Base-by-base conservation (phyloP, 1,284 basidiomycete genomes). In the Cryptococcus maquisensis region DNA sequence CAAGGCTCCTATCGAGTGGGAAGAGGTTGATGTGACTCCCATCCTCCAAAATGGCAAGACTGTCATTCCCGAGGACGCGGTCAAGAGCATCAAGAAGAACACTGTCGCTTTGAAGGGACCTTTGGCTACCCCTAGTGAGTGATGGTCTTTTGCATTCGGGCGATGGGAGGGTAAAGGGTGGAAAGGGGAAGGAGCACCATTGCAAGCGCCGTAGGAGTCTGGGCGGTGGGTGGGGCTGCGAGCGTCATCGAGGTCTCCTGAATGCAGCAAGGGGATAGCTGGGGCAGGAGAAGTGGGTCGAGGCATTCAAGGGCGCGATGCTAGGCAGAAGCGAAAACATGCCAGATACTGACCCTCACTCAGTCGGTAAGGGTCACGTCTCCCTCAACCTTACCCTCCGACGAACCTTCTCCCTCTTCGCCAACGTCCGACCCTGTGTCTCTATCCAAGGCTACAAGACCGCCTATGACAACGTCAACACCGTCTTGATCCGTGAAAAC, bases 381-480 rank as follows among this genome's bases (percentile, higher is more conserved):
- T 98, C 96, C 52, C 82, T 98, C 63, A 99, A 99, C 81, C 80
- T 98, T 78, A 98, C 95, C 41, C 83, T 98, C 53, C 87, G 96
- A 63, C 84, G 95, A 69, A 97, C 95, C 7, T 98, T 99, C 82
- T 90, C 92, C 77, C 85, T 98, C 55, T 99, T 97, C 74, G 96
- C 96, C 72, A 98, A 98, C 76, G 95, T 98, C 66, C 86, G 95
- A 61, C 96, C 95, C 48, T 99, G 96, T 74, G 84, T 86, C 48
- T 98, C 95, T 46, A 91, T 99, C 78, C 80, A 90, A 77, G 96
- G 96, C 44, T 98, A 87, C 83, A 96, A 96, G 81, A 99, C 96
- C 0, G 88, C 94, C 8, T 98, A 99, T 74, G 94, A 98, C 75
- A 87, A 98, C 72, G 96, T 99, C 65, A 89, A 99, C 81, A 95